phyloP scores from a whole-genome alignment of 2,329 filamentous ascomycete genomes.

The Iodosphaeria phyllophila region DNA sequence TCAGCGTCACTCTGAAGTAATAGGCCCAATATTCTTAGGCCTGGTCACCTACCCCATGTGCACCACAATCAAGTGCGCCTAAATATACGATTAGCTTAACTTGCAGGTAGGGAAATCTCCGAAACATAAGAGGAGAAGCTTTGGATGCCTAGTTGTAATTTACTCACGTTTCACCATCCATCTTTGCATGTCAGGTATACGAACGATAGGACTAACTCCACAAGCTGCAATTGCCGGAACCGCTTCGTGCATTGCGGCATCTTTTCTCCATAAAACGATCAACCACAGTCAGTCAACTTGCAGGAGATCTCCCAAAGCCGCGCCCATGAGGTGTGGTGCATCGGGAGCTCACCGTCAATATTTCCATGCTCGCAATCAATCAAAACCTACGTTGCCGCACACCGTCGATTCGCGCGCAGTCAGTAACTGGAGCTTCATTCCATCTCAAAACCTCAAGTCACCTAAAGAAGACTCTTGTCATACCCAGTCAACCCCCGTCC shows the following conservation, averaged over 20 bases:
- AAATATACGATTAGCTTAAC: too few relatives aligned
- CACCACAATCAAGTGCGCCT: constrained; percentile 38
- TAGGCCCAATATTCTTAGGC: background rate
- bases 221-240: constrained; percentile 35
- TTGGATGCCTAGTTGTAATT: too few relatives aligned
- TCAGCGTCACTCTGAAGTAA: too few relatives aligned
- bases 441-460: too few relatives aligned
- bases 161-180: constrained; percentile 37
- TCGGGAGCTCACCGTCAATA: constrained; percentile 24
- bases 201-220: constrained; percentile 33
- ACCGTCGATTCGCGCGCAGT: too few relatives aligned
- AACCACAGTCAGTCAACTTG: background rate
- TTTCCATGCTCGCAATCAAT: constrained; percentile 40
- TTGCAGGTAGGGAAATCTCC: too few relatives aligned
- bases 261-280: constrained; percentile 10
- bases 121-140: too few relatives aligned
- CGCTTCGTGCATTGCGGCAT: constrained; percentile 37
- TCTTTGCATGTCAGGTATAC: constrained; percentile 35
- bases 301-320: background rate
- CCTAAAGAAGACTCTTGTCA: too few relatives aligned
- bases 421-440: too few relatives aligned
- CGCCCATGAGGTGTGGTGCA: background rate
- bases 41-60: constrained; percentile 27
- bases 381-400: too few relatives aligned
- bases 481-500: constrained; percentile 49